phyloP scores from a whole-genome alignment of 257 asterid genomes.

The Schizonepeta tenuifolia region DNA sequence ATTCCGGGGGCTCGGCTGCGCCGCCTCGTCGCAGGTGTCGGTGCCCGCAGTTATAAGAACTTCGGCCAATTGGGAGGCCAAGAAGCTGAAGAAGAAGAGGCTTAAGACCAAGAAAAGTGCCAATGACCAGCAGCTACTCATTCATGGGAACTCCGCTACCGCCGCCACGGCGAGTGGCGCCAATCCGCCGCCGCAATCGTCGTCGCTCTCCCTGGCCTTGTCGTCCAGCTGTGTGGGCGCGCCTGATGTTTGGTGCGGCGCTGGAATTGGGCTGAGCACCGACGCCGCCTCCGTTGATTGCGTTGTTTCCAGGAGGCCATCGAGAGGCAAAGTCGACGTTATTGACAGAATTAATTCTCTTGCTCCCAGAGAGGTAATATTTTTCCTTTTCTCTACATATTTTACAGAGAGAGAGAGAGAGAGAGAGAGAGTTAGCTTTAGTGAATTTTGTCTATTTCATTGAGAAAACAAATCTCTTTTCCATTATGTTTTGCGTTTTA shows the following conservation, averaged over 20 bases:
- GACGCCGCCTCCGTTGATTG: constrained; percentile 83
- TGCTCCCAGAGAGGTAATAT: constrained; percentile 56
- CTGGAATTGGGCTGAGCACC: constrained; percentile 64
- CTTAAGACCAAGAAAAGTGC: constrained; percentile 43
- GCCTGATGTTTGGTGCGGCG: constrained; percentile 91
- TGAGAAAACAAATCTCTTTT: too few relatives aligned
- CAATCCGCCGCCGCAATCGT: constrained; percentile 36
- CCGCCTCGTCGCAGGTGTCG: constrained; percentile 88
- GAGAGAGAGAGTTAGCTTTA: neutral
- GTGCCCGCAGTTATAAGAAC: constrained; percentile 84
- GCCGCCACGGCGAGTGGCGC: constrained; percentile 3
- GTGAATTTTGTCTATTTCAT: too few relatives aligned
- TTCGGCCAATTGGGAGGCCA: constrained; percentile 85
- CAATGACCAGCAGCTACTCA: constrained; percentile 24
- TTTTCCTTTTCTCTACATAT: neutral
- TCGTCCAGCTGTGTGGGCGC: constrained; percentile 54
- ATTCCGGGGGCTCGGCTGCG: constrained; percentile 85
- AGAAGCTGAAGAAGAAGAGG: constrained; percentile 63
- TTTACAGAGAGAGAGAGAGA: neutral
- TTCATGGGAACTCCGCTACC: constrained; percentile 21
- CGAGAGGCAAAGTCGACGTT: constrained; percentile 61
- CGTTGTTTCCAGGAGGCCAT: constrained; percentile 73
- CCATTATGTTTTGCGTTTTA: neutral
- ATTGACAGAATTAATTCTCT: constrained; percentile 40
- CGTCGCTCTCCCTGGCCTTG: constrained; percentile 50